These are phyloP conservation scores for Phialophora expanda DNA, from an alignment of 2,329 filamentous ascomycete genomes.

Conservation along the genomic window DNA sequence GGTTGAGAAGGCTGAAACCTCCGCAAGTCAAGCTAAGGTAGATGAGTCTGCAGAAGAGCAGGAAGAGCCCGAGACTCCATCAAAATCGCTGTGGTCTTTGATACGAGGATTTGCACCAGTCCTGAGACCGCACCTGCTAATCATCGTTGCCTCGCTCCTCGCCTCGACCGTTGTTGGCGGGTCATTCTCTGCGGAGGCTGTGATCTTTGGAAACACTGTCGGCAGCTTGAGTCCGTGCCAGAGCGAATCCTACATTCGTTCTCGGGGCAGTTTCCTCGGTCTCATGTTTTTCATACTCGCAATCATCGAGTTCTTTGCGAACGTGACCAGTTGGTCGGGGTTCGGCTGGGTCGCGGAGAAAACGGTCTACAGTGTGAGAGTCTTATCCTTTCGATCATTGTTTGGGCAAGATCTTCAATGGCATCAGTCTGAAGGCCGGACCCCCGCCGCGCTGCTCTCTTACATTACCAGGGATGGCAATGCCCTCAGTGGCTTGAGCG, in stretches of 20 bases:
- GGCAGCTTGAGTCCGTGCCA: slow-evolving; percentile 62
- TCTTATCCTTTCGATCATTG: slow-evolving; percentile 36
- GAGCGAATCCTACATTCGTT: slow-evolving; percentile 54
- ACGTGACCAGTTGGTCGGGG: slow-evolving; percentile 51
- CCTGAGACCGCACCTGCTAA: slow-evolving; percentile 52
- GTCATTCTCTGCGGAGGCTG: slow-evolving; percentile 63
- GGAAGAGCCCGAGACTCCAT: slow-evolving; percentile 14
- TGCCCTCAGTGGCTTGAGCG: slow-evolving; percentile 55
- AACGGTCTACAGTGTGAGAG: slow-evolving; percentile 28
- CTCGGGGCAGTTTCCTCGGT: slow-evolving; percentile 59
- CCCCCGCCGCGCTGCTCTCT: slow-evolving; percentile 66
- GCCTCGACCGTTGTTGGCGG: slow-evolving; percentile 61
- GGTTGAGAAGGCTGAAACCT: slow-evolving; percentile 29
- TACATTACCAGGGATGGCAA: slow-evolving; percentile 73
- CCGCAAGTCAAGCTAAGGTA: not conserved
- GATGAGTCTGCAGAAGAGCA: slow-evolving; percentile 9
- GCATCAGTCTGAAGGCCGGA: slow-evolving; percentile 70
- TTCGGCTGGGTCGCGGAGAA: slow-evolving; percentile 34
- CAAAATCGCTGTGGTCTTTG: slow-evolving; percentile 32
- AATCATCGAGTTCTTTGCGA: slow-evolving; percentile 65
- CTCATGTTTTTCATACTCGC: slow-evolving; percentile 67
- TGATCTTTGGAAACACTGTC: slow-evolving; percentile 66
- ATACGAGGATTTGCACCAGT: slow-evolving; percentile 46
- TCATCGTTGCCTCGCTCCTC: slow-evolving; percentile 56
- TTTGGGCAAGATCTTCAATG: slow-evolving; percentile 44